Percentiles rank a stretch among this genome's conserved stretches.
Evolutionary conservation across 75 land plant genomes (phyloP).

Genomic region (Ceratopteris richardii): DNA sequence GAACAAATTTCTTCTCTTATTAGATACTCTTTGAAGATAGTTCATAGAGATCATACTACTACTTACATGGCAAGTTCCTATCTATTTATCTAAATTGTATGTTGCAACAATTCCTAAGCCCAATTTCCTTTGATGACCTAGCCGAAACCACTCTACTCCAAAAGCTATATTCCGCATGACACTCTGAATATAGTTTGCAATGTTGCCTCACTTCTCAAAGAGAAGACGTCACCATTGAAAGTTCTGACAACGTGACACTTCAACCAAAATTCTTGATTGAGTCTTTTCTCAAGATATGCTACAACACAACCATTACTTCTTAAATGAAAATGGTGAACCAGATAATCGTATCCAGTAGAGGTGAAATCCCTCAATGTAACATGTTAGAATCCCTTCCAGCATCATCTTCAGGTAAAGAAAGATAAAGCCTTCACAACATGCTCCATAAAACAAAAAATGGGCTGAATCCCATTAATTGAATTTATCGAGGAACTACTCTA

Average conservation of each 20-base stretch:
- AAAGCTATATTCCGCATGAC: constrained; percentile 72
- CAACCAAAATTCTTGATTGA: too few relatives aligned
- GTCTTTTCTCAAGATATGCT: too few relatives aligned
- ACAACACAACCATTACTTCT: too few relatives aligned
- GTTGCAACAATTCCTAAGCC: constrained; percentile 91
- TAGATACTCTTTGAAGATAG: constrained; percentile 95
- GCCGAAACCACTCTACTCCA: constrained; percentile 94
- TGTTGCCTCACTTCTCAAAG: too few relatives aligned
- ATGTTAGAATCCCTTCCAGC: too few relatives aligned
- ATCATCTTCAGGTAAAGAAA: constrained; percentile 63
- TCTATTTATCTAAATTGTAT: constrained; percentile 92
- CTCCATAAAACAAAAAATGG: constrained; percentile 70
- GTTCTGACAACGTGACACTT: too few relatives aligned
- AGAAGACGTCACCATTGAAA: too few relatives aligned
- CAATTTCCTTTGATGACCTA: constrained; percentile 94
- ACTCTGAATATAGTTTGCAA: too few relatives aligned
- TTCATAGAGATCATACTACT: constrained; percentile 86
- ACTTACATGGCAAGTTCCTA: constrained; percentile 91
- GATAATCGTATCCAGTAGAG: too few relatives aligned
- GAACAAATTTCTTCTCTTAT: constrained; percentile 83
- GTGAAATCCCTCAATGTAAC: too few relatives aligned
- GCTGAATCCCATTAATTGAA: constrained; percentile 65
- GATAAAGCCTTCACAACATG: constrained; percentile 32
- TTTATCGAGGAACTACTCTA: constrained; percentile 57
- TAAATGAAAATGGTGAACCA: too few relatives aligned